A percentile compares a stretch with the other conserved stretches of the same genome.
phyloP scores from a whole-genome alignment of 805 yeast species.

The Schizosaccharomyces osmophilus region DNA sequence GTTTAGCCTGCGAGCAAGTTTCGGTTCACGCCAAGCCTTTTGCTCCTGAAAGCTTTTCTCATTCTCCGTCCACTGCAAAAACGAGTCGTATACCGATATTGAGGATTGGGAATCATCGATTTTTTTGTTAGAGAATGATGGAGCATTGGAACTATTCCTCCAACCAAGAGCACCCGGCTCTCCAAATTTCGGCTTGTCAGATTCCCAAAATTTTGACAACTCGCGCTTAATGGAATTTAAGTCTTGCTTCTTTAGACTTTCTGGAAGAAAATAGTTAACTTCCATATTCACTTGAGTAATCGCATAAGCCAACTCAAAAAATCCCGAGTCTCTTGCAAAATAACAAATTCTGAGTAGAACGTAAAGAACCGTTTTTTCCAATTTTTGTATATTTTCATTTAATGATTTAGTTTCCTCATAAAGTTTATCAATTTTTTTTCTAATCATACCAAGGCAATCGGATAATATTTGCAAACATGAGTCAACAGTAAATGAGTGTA shows the following conservation, averaged over 20 bases:
- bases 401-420: not conserved
- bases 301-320: not conserved
- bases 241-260: not conserved
- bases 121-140: no score
- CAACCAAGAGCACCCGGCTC: not conserved
- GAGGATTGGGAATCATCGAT: no score
- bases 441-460: not conserved
- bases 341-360: not conserved
- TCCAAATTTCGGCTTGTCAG: not conserved
- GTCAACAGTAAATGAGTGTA: not conserved
- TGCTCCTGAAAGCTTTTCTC: not conserved
- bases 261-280: not conserved
- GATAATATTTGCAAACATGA: not conserved
- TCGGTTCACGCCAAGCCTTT: not conserved
- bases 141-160: not conserved
- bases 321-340: not conserved
- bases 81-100: no score
- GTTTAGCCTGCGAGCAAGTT: not conserved
- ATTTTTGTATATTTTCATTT: not conserved
- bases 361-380: not conserved
- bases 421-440: not conserved
- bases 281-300: not conserved
- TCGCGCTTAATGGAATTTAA: not conserved
- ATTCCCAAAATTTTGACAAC: not conserved
- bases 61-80: not conserved